These are phyloP conservation scores for Scheffersomyces titani DNA, from an alignment of 1,139 yeast genomes.

Conservation along the genomic window DNA sequence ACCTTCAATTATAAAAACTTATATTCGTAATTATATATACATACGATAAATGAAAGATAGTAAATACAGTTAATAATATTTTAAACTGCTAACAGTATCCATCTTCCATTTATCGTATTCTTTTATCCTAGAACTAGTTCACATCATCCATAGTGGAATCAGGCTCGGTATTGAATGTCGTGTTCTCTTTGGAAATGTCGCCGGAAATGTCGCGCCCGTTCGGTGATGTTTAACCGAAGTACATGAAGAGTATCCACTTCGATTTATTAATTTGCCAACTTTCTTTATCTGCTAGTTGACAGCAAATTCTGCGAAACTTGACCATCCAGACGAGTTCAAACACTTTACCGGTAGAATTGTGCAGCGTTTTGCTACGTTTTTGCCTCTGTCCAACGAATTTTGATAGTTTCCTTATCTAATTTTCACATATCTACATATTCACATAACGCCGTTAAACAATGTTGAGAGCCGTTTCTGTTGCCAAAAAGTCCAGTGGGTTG, in stretches of 20 bases:
- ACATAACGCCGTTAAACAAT: slow-evolving; percentile 5
- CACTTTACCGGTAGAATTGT: not conserved
- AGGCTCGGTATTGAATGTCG: not conserved
- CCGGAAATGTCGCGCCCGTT: slow-evolving; percentile 25
- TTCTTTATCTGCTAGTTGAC: not conserved
- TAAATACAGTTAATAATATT: too few species aligned
- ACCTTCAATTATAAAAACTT: too few species aligned
- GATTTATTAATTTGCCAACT: not conserved
- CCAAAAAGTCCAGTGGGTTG: slow-evolving; percentile 9
- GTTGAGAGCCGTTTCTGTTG: slow-evolving; percentile 15
- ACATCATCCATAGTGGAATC: not conserved
- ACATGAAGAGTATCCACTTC: slow-evolving; percentile 1
- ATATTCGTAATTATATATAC: too few species aligned
- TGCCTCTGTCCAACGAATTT: slow-evolving; percentile 1
- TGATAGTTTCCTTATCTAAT: not conserved
- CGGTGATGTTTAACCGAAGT: slow-evolving; percentile 1
- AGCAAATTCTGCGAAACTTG: not conserved
- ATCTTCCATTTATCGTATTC: too few species aligned
- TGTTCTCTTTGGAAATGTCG: not conserved
- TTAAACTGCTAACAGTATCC: too few species aligned
- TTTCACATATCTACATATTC: not conserved
- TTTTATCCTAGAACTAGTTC: not conserved
- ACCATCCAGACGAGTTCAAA: not conserved
- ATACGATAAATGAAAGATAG: too few species aligned
- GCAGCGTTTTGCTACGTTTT: not conserved